Evolutionary conservation across 257 asterid species (phyloP).

Genomic region (Solanum pennellii): DNA sequence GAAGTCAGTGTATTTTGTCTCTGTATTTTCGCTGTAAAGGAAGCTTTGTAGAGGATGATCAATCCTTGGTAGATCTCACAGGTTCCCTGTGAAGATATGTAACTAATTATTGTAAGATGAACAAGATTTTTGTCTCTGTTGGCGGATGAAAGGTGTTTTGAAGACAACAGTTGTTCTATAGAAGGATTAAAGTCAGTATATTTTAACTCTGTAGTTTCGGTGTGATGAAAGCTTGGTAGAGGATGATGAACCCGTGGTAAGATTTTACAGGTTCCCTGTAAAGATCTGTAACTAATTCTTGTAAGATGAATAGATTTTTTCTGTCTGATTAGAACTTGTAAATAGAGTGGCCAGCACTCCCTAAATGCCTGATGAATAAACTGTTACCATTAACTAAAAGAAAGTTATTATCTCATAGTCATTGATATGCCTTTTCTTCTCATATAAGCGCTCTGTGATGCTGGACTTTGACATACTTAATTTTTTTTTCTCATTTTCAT

Average conservation of each 20-base stretch:
- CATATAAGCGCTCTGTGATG: background rate
- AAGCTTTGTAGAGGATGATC: background rate
- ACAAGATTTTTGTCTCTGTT: background rate
- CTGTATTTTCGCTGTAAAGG: background rate
- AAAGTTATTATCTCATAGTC: background rate
- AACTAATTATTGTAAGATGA: background rate
- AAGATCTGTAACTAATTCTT: background rate
- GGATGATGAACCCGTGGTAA: background rate
- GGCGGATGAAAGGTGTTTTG: background rate
- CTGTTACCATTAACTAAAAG: background rate
- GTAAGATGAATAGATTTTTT: background rate
- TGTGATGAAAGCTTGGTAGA: background rate
- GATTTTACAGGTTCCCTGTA: background rate
- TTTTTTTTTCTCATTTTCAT: background rate
- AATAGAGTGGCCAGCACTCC: background rate
- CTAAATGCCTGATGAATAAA: background rate
- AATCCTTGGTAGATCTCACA: background rate
- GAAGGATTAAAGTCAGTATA: background rate
- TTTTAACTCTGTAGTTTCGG: background rate
- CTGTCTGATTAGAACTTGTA: background rate
- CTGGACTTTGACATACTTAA: background rate
- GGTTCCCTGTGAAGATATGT: background rate
- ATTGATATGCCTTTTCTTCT: background rate
- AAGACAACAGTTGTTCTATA: background rate
- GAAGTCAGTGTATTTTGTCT: background rate